Conservation (phyloP, 169 alveolate genomes). For the Plasmodium relictum region DNA sequence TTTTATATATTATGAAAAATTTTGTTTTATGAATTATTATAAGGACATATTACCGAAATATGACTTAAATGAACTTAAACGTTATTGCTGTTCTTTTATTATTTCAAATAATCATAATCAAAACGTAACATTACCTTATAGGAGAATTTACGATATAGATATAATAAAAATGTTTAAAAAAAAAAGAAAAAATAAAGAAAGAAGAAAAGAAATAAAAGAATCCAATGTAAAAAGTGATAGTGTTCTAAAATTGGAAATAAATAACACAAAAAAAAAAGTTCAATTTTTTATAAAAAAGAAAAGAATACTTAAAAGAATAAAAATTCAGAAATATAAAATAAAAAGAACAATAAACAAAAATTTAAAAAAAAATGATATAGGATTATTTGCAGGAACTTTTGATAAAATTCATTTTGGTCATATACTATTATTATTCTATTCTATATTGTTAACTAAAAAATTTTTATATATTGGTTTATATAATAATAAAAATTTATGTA, state of each 20-base stretch:
- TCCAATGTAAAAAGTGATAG: not conserved
- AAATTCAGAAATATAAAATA: constrained; percentile 55
- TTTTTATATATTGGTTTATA: constrained; percentile 66
- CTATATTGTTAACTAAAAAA: constrained; percentile 48
- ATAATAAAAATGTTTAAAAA: constrained; percentile 2
- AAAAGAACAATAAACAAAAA: constrained; percentile 42
- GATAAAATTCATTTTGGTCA: constrained; percentile 74
- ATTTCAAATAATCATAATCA: constrained; percentile 23
- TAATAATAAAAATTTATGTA: constrained; percentile 62
- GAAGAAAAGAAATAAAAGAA: not conserved
- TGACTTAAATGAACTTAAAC: constrained; percentile 7
- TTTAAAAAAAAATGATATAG: constrained; percentile 61
- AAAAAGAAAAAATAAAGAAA: not conserved
- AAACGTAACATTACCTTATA: constrained; percentile 14
- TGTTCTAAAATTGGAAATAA: not conserved
- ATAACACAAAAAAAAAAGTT: not conserved
- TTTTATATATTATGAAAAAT: constrained; percentile 58
- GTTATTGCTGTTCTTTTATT: constrained; percentile 24
- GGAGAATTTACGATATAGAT: constrained; percentile 17
- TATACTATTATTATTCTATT: constrained; percentile 52
- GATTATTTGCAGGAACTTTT: constrained; percentile 74
- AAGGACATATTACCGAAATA: constrained; percentile 24
- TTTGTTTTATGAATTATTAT: constrained; percentile 54
- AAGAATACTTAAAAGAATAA: constrained; percentile 10
- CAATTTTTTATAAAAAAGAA: not conserved